Evolutionary conservation across 805 yeast species (phyloP).

Genomic region (Lipomyces yamadae): DNA sequence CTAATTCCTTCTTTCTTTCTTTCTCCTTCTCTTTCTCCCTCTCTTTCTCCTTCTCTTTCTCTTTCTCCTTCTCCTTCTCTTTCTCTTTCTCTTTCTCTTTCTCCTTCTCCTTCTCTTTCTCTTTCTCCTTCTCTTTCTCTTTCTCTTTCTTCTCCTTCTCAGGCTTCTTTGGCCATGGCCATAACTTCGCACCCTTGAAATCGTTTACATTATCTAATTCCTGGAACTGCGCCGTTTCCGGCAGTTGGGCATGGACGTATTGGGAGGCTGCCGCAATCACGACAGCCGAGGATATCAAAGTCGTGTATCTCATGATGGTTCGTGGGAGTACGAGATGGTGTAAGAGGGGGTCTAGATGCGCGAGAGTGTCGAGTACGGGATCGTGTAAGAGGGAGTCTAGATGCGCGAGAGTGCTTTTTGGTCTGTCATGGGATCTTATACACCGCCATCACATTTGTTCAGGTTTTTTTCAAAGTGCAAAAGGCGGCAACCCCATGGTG

Average conservation of each 20-base stretch:
- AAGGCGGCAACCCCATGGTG: background rate
- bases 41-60: conserved; percentile 32
- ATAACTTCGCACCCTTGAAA: too few relatives aligned
- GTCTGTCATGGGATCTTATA: background rate
- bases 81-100: conserved; percentile 15
- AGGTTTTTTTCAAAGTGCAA: background rate
- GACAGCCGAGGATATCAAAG: background rate
- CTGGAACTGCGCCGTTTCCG: background rate
- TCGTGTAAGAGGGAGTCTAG: background rate
- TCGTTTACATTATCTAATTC: background rate
- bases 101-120: conserved; percentile 35
- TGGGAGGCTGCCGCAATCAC: conserved; percentile 1
- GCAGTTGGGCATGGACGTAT: background rate
- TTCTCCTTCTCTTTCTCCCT: conserved; percentile 2
- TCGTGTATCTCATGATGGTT: background rate
- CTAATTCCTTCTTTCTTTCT: conserved; percentile 4
- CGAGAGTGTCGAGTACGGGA: background rate
- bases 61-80: conserved; percentile 19
- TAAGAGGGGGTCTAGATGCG: background rate
- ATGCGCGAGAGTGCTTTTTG: background rate
- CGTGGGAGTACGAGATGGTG: background rate
- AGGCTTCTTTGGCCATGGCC: background rate
- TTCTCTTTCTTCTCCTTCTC: conserved; percentile 14
- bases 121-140: conserved; percentile 36
- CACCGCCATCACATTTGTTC: background rate